These are phyloP conservation scores for Metarhizium guizhouense DNA, from an alignment of 2,329 filamentous ascomycete species.

Conservation along the genomic window DNA sequence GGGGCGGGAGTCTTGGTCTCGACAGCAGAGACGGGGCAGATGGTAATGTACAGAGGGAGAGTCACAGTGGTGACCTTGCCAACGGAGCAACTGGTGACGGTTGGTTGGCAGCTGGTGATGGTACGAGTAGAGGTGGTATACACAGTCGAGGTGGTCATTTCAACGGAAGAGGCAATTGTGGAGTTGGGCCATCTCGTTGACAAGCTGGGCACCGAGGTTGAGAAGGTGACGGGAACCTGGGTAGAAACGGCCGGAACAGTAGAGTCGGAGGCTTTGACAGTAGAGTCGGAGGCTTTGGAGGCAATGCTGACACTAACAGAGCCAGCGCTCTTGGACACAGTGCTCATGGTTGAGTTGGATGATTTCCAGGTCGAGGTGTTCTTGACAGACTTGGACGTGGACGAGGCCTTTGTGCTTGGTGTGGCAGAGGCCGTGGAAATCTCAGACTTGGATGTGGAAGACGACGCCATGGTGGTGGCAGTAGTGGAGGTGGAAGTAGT, in stretches of 20 bases:
- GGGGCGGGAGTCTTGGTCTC: background rate
- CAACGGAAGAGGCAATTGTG: background rate
- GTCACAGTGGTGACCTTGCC: constrained; percentile 24
- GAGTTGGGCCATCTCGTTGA: constrained; percentile 1
- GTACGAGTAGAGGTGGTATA: constrained; percentile 32
- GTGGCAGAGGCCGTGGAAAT: no score
- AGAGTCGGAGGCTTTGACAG: background rate
- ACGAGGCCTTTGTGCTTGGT: no score
- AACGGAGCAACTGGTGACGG: constrained; percentile 24
- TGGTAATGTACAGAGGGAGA: constrained; percentile 31
- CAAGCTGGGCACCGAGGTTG: background rate
- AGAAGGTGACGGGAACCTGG: background rate
- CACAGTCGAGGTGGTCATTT: constrained; percentile 22
- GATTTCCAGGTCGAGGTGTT: background rate
- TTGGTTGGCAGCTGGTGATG: constrained; percentile 40
- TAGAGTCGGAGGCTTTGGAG: background rate
- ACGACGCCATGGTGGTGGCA: background rate
- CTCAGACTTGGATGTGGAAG: no score
- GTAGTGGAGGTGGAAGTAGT: constrained; percentile 7
- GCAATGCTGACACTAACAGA: no score
- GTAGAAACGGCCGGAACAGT: background rate
- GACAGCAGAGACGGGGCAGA: constrained; percentile 24
- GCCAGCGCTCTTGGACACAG: background rate
- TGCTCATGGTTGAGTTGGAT: background rate
- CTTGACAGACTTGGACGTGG: background rate